Percentiles rank a stretch among this genome's conserved stretches.
These are phyloP conservation scores for Diaporthe amygdali DNA, from an alignment of 2,329 filamentous ascomycete genomes.

Conservation along the genomic window DNA sequence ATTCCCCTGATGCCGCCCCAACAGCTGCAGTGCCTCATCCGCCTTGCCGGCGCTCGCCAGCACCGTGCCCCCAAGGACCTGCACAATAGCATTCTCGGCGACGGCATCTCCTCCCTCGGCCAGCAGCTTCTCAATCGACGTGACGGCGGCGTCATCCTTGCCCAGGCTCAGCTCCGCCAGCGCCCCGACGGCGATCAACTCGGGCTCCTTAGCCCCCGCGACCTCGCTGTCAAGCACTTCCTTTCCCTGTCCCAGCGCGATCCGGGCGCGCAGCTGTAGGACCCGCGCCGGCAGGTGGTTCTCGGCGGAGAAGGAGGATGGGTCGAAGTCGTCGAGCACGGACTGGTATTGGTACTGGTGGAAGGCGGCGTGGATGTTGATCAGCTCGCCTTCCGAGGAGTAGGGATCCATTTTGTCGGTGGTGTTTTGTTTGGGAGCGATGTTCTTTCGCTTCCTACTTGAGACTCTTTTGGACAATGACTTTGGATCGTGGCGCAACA, in stretches of 20 bases:
- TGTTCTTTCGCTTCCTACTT: not conserved
- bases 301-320: conserved; percentile 75
- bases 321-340: conserved; percentile 81
- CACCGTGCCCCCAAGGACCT: conserved; percentile 82
- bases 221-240: conserved; percentile 71
- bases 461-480: not conserved
- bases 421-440: not conserved
- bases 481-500: too few relatives aligned
- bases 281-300: conserved; percentile 80
- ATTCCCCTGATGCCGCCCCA: conserved; percentile 85
- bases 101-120: conserved; percentile 68
- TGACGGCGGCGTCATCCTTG: conserved; percentile 65
- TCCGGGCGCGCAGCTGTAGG: conserved; percentile 79
- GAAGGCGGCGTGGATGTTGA: conserved; percentile 75
- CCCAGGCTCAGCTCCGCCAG: conserved; percentile 72
- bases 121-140: conserved; percentile 70
- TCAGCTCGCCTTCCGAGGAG: conserved; percentile 72
- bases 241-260: conserved; percentile 80
- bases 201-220: conserved; percentile 68
- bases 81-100: conserved; percentile 78
- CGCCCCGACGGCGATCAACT: conserved; percentile 77
- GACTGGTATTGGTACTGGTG: conserved; percentile 84
- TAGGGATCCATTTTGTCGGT: conserved; percentile 67
- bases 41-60: conserved; percentile 79
- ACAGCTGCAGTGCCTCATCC: conserved; percentile 82